A percentile compares a stretch with the other conserved stretches of the same genome.
phyloP scores from a whole-genome alignment of 2,329 filamentous ascomycete genomes.

The Penicillium sp. region DNA sequence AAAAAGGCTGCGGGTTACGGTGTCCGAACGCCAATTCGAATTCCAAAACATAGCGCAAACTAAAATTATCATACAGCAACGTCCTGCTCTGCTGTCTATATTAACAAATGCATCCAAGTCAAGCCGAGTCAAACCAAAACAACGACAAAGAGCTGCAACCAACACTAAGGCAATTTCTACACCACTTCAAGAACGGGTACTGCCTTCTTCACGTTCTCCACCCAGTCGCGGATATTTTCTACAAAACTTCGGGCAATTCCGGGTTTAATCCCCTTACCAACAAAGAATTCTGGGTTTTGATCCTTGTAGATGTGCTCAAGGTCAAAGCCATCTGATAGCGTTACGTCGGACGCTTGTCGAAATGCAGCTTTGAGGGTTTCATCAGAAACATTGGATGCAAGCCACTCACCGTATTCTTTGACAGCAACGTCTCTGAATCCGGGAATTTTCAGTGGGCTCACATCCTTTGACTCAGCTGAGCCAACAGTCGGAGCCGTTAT shows the following conservation, averaged over 20 bases:
- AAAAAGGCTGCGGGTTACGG: too few species aligned
- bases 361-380: conserved; percentile 21
- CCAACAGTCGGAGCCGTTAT: too few species aligned
- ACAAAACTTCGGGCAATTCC: conserved; percentile 24
- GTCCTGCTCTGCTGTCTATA: too few species aligned
- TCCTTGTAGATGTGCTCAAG: conserved; percentile 24
- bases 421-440: conserved; percentile 22
- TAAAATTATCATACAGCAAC: too few species aligned
- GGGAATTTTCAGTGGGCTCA: conserved; percentile 13
- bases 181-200: conserved; percentile 15
- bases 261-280: conserved; percentile 18
- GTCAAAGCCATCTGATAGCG: conserved; percentile 21
- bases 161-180: conserved; percentile 10
- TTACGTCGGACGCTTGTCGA: conserved; percentile 20
- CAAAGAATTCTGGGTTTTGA: conserved; percentile 20
- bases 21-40: too few species aligned
- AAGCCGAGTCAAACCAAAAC: background rate
- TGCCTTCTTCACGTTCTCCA: conserved; percentile 21
- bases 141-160: background rate
- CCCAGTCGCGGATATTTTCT: conserved; percentile 20
- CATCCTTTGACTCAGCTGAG: too few species aligned
- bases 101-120: conserved; percentile 1
- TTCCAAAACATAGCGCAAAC: too few species aligned
- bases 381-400: conserved; percentile 17
- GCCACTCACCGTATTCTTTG: conserved; percentile 26